phyloP scores from a whole-genome alignment of 768 basidiomycete species.

The Imleria badia region DNA sequence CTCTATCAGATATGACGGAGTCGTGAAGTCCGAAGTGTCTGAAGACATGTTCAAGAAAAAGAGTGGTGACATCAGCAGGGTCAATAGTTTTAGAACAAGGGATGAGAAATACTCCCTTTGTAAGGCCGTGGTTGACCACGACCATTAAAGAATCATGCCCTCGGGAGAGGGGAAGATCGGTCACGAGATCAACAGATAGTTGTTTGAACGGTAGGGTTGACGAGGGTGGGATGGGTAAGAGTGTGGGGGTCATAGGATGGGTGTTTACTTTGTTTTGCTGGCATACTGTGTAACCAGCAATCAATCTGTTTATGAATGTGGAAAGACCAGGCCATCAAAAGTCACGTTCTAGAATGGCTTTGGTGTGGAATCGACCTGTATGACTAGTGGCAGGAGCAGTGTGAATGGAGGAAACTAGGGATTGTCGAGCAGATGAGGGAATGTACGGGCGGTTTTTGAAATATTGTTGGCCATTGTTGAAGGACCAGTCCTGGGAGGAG shows the following conservation, averaged over 20 bases:
- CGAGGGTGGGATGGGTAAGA: neutral
- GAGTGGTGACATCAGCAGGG: neutral
- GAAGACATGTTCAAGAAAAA: neutral
- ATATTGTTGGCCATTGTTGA: neutral
- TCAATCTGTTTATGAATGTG: neutral
- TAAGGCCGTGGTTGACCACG: neutral
- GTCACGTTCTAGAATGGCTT: neutral
- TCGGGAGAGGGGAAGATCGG: neutral
- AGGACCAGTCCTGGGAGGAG: neutral
- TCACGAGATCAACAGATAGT: neutral
- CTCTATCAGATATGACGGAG: neutral
- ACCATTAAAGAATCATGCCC: neutral
- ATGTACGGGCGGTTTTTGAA: neutral
- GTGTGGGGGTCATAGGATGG: neutral
- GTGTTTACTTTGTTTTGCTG: too few species aligned
- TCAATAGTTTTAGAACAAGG: neutral
- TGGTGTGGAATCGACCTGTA: neutral
- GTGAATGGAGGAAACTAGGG: neutral
- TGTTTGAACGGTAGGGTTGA: neutral
- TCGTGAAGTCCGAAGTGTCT: neutral
- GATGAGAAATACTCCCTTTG: neutral
- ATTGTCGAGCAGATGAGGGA: neutral
- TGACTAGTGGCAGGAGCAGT: neutral
- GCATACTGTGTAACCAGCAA: neutral
- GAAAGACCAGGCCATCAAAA: neutral